Base-by-base conservation (phyloP, 2,329 filamentous ascomycete genomes). In the Ophiostoma ulmi region DNA sequence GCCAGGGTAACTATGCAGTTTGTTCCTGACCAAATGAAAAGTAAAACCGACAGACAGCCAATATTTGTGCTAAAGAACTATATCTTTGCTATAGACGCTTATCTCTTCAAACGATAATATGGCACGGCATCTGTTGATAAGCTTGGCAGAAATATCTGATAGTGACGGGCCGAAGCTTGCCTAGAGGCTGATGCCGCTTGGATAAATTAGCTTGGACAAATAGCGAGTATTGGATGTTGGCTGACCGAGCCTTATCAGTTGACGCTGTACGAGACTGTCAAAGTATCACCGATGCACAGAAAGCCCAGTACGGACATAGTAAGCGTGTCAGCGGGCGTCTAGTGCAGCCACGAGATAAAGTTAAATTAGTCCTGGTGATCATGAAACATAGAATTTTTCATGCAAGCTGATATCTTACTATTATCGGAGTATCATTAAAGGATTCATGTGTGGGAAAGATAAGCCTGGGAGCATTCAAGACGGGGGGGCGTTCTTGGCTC, bases 381-480 rank as follows among this genome's bases (percentile, higher is more conserved):
- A 48, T 48, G 44, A 48, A 48, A 48, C 44, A 48, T 48, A 11
- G 44, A 17, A 20, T 44, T 20, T 20, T 48, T 20, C 31, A 31
- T 48, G 44, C 44, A 31, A 31, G 31, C 4, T 31, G 31, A 31
- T 31, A 31, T 31, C 31, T 31, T 31, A 31, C 31, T 31, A 48
- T 48, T 48, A 48, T 48, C 44, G 44, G 44, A n/a, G 44, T n/a
- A 48, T 48, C 44, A 48, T 48, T 48, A 48, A 6, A 10, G 44
- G 44, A 20, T 31, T 31, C 4, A 31, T 31, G 20, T 17, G 14
- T 48, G 44, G n/a, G 44, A 48, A 63, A 63, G 58, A 63, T 63
- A 63, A 63, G 58, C n/a, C 58, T 63, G 26, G 52, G 58, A 31
- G 58, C 58, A 63, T 61, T 26, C 26, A 35, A 61, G 55, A 61